Base-by-base conservation (phyloP, 495 filamentous ascomycete genomes). In the Corynascus novoguineensis region DNA sequence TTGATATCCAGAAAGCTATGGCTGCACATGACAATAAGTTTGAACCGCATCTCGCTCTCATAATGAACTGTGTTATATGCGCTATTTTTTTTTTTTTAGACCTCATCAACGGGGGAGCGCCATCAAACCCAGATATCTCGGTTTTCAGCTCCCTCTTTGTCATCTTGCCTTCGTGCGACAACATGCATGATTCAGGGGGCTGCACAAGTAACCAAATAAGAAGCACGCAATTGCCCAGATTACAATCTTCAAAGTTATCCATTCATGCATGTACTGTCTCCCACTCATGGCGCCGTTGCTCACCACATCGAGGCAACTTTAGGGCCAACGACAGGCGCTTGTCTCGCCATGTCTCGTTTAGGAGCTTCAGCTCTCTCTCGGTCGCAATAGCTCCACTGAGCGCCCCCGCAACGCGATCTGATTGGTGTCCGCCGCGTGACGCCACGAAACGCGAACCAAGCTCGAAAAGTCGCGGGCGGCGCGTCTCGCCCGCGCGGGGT, bases 391-490 rank as follows among this genome's bases (percentile, higher is more conserved):
- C 46, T 49, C 46, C 46, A 49, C 46, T 29, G 21, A 27, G n/a
- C 46, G 5, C 14, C 22, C 46, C 14, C n/a, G 17, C 3, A 9
- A 25, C n/a, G 29, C 9, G 10, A 27, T 32, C 9, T 60, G 52
- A 50, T 65, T 62, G 57, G 60, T 41, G 28, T 14, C 3, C 29
- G 35, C 1, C 27, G 9, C 21, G 38, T 3, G 5, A 21, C 50
- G 37, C 41, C 29, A 37, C 31, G 19, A 29, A 53, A 59, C 60
- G 49, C 60, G 57, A 59, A 62, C 54, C 50, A n/a, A 10, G 31
- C 60, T 55, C 60, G 57, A 63, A 63, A 63, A 63, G 40, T 63
- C 60, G 55, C 60, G 60, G 34, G n/a, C n/a, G 25, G 40, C 52
- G 47, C 57, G 56, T 51, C 19, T 32, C 22, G 14, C 12, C 50